These are phyloP conservation scores for Brassica incana DNA, from an alignment of 345 rosid genomes.

Conservation along the genomic window DNA sequence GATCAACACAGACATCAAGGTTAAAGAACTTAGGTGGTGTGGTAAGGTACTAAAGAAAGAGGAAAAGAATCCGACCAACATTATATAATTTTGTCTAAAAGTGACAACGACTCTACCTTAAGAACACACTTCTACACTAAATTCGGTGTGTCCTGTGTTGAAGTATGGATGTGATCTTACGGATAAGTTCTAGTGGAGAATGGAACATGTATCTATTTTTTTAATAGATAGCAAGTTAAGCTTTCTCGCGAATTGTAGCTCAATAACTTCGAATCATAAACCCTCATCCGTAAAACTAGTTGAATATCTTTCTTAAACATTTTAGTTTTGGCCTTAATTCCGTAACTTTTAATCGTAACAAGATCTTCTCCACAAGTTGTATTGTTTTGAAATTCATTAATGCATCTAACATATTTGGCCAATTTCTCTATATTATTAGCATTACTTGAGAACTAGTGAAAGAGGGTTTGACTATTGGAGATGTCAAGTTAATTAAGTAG, in stretches of 20 bases:
- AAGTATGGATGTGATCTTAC: constrained; percentile 25
- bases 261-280: constrained; percentile 25
- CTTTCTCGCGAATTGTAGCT: constrained; percentile 21
- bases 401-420: neutral
- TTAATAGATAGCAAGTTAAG: neutral
- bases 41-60: neutral
- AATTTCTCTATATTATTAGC: neutral
- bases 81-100: constrained; percentile 31
- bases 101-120: constrained; percentile 38
- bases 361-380: neutral
- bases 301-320: neutral
- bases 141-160: constrained; percentile 27
- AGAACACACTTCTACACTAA: constrained; percentile 34
- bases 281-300: constrained; percentile 3
- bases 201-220: neutral
- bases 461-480: neutral
- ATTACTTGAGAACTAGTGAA: neutral
- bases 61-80: constrained; percentile 31
- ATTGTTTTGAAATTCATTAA: neutral
- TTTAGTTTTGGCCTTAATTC: neutral
- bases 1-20: constrained; percentile 12
- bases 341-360: neutral
- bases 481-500: neutral
- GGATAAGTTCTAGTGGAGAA: constrained; percentile 26
- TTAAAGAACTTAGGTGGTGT: constrained; percentile 11